Evolutionary conservation across 1,284 basidiomycete genomes (phyloP).

Genomic region (Ustilago cynodontis): DNA sequence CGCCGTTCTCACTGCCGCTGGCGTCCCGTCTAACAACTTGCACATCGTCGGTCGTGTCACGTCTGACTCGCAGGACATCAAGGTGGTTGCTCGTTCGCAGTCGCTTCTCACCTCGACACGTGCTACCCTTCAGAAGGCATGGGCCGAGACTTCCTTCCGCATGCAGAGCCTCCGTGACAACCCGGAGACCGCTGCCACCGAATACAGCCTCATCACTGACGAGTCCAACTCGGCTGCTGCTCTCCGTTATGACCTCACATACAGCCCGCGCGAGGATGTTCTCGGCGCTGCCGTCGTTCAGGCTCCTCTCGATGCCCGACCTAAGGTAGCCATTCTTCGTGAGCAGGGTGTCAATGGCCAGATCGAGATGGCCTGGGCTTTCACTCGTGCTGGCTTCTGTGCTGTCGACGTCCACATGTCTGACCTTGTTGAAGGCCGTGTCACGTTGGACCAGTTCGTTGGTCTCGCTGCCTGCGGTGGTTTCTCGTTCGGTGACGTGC

Average conservation of each 20-base stretch:
- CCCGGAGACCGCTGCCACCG: slow-evolving; percentile 81
- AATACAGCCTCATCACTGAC: slow-evolving; percentile 80
- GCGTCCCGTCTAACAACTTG: slow-evolving; percentile 81
- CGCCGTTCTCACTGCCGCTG: slow-evolving; percentile 76
- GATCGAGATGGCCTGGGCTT: slow-evolving; percentile 98
- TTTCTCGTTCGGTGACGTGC: slow-evolving; percentile 98
- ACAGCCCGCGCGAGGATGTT: slow-evolving; percentile 60
- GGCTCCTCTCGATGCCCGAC: slow-evolving; percentile 73
- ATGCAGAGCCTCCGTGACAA: slow-evolving; percentile 93
- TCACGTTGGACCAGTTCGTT: slow-evolving; percentile 79
- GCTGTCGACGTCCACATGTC: slow-evolving; percentile 98
- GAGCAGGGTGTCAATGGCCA: slow-evolving; percentile 99
- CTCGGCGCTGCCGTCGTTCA: slow-evolving; percentile 32
- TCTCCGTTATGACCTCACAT: slow-evolving; percentile 69
- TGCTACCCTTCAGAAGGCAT: slow-evolving; percentile 81
- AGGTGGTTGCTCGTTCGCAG: slow-evolving; percentile 66
- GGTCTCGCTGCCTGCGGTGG: slow-evolving; percentile 96
- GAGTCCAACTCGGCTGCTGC: slow-evolving; percentile 66
- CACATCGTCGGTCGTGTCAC: slow-evolving; percentile 78
- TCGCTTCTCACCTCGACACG: slow-evolving; percentile 71
- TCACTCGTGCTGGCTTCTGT: slow-evolving; percentile 90
- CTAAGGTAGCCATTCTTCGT: slow-evolving; percentile 92
- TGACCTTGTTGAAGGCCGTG: slow-evolving; percentile 83
- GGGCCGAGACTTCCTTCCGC: slow-evolving; percentile 93
- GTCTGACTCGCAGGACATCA: slow-evolving; percentile 75